Evolutionary conservation across 2,329 filamentous ascomycete species (phyloP).

Genomic region (Moelleriella libera): DNA sequence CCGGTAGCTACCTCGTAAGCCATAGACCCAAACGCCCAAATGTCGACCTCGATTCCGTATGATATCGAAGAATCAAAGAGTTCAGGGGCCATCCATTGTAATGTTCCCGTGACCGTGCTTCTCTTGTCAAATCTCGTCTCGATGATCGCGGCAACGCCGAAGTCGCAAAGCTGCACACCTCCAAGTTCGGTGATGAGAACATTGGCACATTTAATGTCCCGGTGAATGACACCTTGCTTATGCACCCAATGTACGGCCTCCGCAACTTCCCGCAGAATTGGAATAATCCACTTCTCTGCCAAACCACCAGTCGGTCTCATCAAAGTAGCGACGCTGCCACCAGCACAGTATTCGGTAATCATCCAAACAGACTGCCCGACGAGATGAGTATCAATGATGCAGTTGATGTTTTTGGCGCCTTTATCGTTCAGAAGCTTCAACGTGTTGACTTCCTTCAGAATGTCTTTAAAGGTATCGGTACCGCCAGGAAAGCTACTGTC

Average conservation of each 20-base stretch:
- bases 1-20: constrained; percentile 71
- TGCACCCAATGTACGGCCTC: constrained; percentile 55
- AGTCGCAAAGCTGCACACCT: constrained; percentile 31
- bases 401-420: constrained; percentile 64
- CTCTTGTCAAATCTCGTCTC: constrained; percentile 64
- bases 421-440: constrained; percentile 59
- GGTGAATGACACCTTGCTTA: constrained; percentile 51
- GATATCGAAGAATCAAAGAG: constrained; percentile 50
- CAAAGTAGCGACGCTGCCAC: constrained; percentile 62
- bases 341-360: constrained; percentile 72
- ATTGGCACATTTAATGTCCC: constrained; percentile 64
- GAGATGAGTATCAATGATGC: constrained; percentile 62
- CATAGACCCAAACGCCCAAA: constrained; percentile 75
- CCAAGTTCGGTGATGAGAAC: constrained; percentile 65
- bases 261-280: constrained; percentile 49
- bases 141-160: constrained; percentile 62
- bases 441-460: constrained; percentile 47
- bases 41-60: constrained; percentile 64
- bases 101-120: constrained; percentile 68
- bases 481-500: constrained; percentile 49
- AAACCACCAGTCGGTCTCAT: constrained; percentile 53
- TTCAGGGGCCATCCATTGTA: constrained; percentile 78
- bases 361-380: constrained; percentile 74
- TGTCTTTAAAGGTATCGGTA: constrained; percentile 47
- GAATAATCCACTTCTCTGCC: constrained; percentile 57